Evolutionary conservation across 2,329 filamentous ascomycete genomes (phyloP), one percentile per base, ranked within the genome.

Genomic region (Diplodia corticola): DNA sequence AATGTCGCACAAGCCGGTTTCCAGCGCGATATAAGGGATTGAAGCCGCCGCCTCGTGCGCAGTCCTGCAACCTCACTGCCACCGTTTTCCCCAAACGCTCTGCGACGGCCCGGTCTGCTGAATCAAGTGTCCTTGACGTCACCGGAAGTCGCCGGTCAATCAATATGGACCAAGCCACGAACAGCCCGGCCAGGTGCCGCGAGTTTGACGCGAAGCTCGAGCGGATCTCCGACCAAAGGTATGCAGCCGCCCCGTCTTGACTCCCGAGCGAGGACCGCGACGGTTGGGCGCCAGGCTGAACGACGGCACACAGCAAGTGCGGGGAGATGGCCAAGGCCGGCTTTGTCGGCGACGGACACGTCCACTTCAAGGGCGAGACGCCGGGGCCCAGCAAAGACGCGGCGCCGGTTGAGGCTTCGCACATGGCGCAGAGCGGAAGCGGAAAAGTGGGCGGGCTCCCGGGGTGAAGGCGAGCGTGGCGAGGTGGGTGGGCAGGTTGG

Each of bases 321-420:
- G 55, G 17, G 9, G 37, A 33, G 26, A 24, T 61, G 7, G 40
- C 57, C 44, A 61, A 49, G 57, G 40, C 57, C 17, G 44, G 35
- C 26, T 61, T 61, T 46, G 57, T 49, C 44, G 57, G 57, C 26
- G 57, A 61, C 37, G 57, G 57, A 0, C 57, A 61, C 28, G 57
- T 61, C 57, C 57, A 61, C 40, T 61, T 61, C 40, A 61, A 61
- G 57, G 57, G 57, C 9, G 57, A 61, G 22, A n/a, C 17, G 17
- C 17, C 44, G 55, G 22, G 28, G 2, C 9, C 22, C 37, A 60
- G 37, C 55, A 60, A 48, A 6, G n/a, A 9, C 20, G 24, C 55
- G 37, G 24, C 55, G 37, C 37, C 37, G 26, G 24, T 40, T 20
- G 53, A 20, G 7, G 53, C 53, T 2, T 3, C 54, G 22, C n/a